Base-by-base conservation (phyloP, 306 rosid species). In the Trifolium subterraneum region DNA sequence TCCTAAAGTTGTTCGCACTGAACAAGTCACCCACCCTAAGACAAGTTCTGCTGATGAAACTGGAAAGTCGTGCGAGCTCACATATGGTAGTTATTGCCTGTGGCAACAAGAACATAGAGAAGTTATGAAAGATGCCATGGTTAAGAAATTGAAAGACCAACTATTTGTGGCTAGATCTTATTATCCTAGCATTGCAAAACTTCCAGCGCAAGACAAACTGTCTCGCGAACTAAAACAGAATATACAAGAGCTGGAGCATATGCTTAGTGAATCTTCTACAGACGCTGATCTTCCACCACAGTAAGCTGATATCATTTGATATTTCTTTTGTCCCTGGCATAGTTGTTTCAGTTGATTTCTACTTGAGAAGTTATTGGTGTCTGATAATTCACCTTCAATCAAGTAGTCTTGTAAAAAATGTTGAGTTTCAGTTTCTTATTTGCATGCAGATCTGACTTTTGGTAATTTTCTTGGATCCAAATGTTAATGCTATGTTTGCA, bases 121-220 rank as follows among this genome's bases (percentile, higher is more conserved):
- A 86, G 95, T 77, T 10, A 88, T 91, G 89, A 91, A 91, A 79
- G 98, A 94, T 76, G 69, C 78, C 29, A 78, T 86, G 87, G 86
- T 94, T 75, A 91, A 90, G 82, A 91, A 85, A 76, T 81, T 94
- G 90, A 94, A 94, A 89, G 98, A 90, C 85, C 87, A 86, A 77
- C 76, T 94, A 79, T 94, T 91, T 91, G 98, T 94, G 75, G 95
- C 98, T 52, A 87, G 98, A 85, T 84, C 98, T 61, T 94, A 91
- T 82, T 94, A 83, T 85, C 98, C 98, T 77, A 94, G 86, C 72
- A 86, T 94, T 29, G 97, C 98, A 47, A 94, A 94, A 85, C 91
- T 94, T 67, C 90, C 86, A 71, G 65, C 85, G 56, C 96, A 91
- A 50, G 91, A 87, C 76, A 83, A 86, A 83, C 82, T 94, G 83